These are phyloP conservation scores for Leccinum pachyderme DNA, from an alignment of 1,284 basidiomycete species.

Conservation along the genomic window DNA sequence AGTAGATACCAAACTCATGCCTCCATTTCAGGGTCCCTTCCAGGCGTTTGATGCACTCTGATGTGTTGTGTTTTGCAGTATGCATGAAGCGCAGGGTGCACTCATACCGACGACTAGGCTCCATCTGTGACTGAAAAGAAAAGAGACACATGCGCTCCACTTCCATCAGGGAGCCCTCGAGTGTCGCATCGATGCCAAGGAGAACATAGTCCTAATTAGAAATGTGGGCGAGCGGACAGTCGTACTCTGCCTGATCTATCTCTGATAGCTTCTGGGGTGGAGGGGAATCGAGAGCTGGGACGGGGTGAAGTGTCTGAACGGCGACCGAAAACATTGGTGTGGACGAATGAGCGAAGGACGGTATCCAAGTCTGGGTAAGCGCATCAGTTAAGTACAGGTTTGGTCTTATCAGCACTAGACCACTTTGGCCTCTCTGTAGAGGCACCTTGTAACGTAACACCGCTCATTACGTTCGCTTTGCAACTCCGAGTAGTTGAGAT, in stretches of 20 bases:
- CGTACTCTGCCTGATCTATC: constrained; percentile 50
- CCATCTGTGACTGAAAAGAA: neutral
- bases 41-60: constrained; percentile 56
- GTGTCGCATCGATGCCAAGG: constrained; percentile 40
- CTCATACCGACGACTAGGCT: constrained; percentile 49
- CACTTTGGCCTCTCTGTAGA: too few species aligned
- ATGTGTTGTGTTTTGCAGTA: constrained; percentile 66
- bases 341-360: neutral
- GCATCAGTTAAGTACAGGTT: too few species aligned
- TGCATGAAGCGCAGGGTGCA: constrained; percentile 70
- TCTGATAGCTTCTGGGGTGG: constrained; percentile 42
- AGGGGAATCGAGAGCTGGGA: constrained; percentile 30
- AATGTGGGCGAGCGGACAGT: constrained; percentile 61
- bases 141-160: constrained; percentile 72
- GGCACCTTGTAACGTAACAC: too few species aligned
- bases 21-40: constrained; percentile 74
- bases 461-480: too few species aligned
- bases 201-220: constrained; percentile 48
- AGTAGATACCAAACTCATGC: constrained; percentile 56
- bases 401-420: too few species aligned
- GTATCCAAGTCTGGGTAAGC: too few species aligned
- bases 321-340: constrained; percentile 8
- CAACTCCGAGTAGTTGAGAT: too few species aligned
- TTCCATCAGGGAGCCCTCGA: constrained; percentile 50
- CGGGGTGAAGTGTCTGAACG: constrained; percentile 27